Evolutionary conservation across 225 moss, liverwort and hornwort species (phyloP).

Genomic region (Pseudoscleropodium purum): DNA sequence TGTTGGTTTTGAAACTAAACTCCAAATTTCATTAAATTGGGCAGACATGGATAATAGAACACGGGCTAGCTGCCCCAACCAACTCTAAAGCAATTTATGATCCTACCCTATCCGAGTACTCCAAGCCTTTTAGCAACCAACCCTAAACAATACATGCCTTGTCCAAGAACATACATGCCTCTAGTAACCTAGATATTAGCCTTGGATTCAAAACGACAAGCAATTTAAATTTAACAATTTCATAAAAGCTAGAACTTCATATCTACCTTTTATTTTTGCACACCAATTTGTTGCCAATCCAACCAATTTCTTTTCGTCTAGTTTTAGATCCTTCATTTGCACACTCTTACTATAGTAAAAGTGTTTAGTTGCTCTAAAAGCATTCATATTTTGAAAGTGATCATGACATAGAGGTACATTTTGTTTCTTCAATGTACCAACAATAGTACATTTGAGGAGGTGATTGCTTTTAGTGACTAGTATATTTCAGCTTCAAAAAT

Average conservation of each 20-base stretch:
- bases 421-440: no score
- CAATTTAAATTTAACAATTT: neutral
- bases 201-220: neutral
- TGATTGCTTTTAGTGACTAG: no score
- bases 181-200: accelerated
- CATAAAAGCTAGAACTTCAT: accelerated
- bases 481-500: no score
- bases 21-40: neutral
- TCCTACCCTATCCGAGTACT: accelerated
- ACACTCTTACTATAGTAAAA: neutral
- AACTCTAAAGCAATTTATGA: neutral
- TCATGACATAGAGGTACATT: no score
- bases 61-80: accelerated
- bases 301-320: no score
- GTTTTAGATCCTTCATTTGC: neutral
- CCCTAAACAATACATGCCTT: neutral
- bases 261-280: neutral
- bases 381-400: no score
- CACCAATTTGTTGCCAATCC: accelerated
- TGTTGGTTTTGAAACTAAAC: neutral
- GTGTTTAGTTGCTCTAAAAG: no score
- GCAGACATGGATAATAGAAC: accelerated
- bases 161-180: accelerated
- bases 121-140: neutral
- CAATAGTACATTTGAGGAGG: no score